These are phyloP conservation scores for Hirsutella thompsonii DNA, from an alignment of 2,329 filamentous ascomycete species.

Conservation along the genomic window DNA sequence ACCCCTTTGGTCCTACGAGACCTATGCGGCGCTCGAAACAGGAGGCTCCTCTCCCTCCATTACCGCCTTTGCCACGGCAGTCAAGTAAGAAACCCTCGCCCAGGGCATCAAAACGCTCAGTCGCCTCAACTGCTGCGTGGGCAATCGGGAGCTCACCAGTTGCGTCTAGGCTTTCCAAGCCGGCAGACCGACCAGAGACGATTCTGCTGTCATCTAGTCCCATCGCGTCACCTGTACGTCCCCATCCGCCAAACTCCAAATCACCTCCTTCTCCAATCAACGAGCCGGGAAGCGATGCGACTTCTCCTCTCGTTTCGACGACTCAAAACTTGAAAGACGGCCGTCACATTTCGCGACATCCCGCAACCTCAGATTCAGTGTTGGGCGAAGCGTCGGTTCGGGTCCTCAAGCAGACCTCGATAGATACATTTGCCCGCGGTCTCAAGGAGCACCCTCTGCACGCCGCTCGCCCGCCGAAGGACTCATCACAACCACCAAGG, in stretches of 20 bases:
- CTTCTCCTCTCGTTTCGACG: no score
- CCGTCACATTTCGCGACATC: no score
- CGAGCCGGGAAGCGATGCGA: no score
- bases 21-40: constrained; percentile 5
- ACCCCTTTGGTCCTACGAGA: background rate
- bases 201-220: constrained; percentile 34
- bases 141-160: constrained; percentile 29
- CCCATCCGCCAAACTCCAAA: constrained; percentile 4
- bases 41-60: background rate
- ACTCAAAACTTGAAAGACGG: no score
- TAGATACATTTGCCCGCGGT: constrained; percentile 14
- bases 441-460: no score
- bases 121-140: constrained; percentile 18
- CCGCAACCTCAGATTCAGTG: no score
- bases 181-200: constrained; percentile 16
- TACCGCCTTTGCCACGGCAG: background rate
- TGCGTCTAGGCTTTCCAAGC: constrained; percentile 22
- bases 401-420: constrained; percentile 20
- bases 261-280: no score
- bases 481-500: background rate
- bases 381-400: no score
- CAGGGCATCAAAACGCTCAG: constrained; percentile 10
- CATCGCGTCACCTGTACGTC: constrained; percentile 15
- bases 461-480: background rate
- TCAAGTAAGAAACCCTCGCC: constrained; percentile 23